phyloP scores from a whole-genome alignment of 768 basidiomycete genomes.

The Russula vinacea region DNA sequence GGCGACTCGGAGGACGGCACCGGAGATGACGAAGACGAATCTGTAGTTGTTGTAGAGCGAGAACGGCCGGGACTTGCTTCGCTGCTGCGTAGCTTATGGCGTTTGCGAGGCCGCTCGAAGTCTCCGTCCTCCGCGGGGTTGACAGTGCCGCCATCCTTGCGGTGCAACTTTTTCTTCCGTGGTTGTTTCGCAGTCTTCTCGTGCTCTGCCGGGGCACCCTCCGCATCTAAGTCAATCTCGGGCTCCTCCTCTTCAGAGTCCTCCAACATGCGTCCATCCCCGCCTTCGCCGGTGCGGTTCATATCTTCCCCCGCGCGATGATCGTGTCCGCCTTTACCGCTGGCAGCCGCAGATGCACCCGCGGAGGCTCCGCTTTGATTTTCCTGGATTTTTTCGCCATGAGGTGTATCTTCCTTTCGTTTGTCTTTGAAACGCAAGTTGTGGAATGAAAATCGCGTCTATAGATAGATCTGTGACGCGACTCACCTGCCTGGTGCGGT shows the following conservation, averaged over 20 bases:
- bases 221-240: not conserved
- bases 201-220: slow-evolving; percentile 1
- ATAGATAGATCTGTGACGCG: not conserved
- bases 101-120: slow-evolving; percentile 43
- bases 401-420: slow-evolving; percentile 68
- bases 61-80: not conserved
- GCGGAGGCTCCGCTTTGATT: slow-evolving; percentile 46
- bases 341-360: slow-evolving; percentile 28
- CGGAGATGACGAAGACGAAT: slow-evolving; percentile 6
- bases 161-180: slow-evolving; percentile 10
- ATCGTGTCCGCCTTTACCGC: slow-evolving; percentile 31
- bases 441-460: not conserved
- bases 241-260: not conserved
- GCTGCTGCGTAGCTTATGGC: slow-evolving; percentile 31
- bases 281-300: not conserved
- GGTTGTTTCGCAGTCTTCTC: not conserved
- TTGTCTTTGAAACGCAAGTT: slow-evolving; percentile 48
- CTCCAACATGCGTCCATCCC: not conserved
- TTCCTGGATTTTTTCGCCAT: slow-evolving; percentile 66
- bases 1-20: not conserved
- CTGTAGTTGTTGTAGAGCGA: not conserved
- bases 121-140: not conserved
- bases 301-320: slow-evolving; percentile 28
- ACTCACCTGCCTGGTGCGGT: slow-evolving; percentile 21
- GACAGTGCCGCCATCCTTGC: not conserved